A percentile compares a stretch with the other conserved stretches of the same genome.
Conservation (phyloP, 1,284 basidiomycete genomes). For the Cutaneotrichosporon sp. region DNA sequence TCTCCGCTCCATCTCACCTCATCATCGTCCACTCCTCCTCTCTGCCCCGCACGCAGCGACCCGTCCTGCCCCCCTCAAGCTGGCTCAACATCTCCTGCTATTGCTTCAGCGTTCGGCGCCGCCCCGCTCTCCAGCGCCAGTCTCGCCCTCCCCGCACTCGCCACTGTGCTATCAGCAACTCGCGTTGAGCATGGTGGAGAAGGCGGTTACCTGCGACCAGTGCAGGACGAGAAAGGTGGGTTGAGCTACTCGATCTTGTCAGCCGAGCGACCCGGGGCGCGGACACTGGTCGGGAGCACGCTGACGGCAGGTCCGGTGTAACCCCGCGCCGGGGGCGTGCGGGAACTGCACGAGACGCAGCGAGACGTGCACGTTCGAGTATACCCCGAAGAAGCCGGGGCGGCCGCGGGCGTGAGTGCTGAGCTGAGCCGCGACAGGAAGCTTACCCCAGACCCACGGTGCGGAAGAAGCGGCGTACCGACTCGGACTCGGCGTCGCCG, state of each 20-base stretch:
- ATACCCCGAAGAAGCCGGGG: slow-evolving; percentile 18
- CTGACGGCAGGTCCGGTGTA: slow-evolving; percentile 12
- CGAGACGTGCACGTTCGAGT: slow-evolving; percentile 18
- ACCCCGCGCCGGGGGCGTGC: slow-evolving; percentile 6
- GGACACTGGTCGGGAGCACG: too few relatives aligned
- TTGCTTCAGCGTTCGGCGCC: not conserved
- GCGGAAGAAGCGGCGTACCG: not conserved
- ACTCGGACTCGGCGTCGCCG: not conserved
- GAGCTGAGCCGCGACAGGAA: not conserved
- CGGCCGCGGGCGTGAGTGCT: slow-evolving; percentile 13
- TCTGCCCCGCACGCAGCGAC: too few relatives aligned
- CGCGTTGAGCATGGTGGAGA: not conserved
- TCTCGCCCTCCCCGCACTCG: not conserved
- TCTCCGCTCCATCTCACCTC: not conserved
- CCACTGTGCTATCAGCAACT: too few relatives aligned
- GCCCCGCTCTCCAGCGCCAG: not conserved
- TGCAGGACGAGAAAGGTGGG: slow-evolving; percentile 12
- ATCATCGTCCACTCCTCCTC: not conserved
- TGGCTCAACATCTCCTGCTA: not conserved
- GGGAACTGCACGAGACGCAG: slow-evolving; percentile 8
- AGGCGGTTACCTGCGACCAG: slow-evolving; percentile 13
- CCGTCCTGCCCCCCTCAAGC: not conserved
- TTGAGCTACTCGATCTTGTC: not conserved
- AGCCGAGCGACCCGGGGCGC: too few relatives aligned
- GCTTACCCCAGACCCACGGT: not conserved